phyloP scores from a whole-genome alignment of 176 grass and related monocot genomes.

The Cymbopogon citratus region DNA sequence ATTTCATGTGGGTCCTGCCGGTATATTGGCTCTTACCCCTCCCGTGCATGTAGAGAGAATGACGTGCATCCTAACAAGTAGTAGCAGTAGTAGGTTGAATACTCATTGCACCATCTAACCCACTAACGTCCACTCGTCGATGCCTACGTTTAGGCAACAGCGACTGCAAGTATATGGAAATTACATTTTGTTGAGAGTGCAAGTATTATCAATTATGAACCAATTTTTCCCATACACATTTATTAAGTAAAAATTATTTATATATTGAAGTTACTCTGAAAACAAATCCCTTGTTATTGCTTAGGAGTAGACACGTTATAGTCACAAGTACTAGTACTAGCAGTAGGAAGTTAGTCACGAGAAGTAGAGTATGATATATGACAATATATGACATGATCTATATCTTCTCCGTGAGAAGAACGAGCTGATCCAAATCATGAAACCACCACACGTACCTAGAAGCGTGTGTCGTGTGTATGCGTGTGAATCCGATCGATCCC shows the following conservation, averaged over 20 bases:
- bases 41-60: not conserved
- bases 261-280: not conserved
- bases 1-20: not conserved
- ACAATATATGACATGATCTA: not conserved
- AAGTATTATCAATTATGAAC: too few species aligned
- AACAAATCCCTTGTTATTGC: not conserved
- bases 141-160: not conserved
- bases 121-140: conserved; percentile 28
- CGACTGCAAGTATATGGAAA: not conserved
- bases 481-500: conserved; percentile 10
- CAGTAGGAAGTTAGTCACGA: not conserved
- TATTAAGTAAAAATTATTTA: too few species aligned
- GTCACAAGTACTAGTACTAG: not conserved
- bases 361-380: not conserved
- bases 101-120: conserved; percentile 24
- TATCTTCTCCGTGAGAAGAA: not conserved
- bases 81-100: conserved; percentile 17
- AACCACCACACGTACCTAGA: conserved; percentile 13
- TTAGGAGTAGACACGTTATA: not conserved
- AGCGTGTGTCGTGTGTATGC: not conserved
- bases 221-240: too few species aligned
- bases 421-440: conserved; percentile 2
- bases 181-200: not conserved
- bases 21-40: not conserved
- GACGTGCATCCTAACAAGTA: conserved; percentile 24